A percentile compares a stretch with the other conserved stretches of the same genome.
Evolutionary conservation across 129 eudicot genomes (phyloP).

Genomic region (Arctium minus): DNA sequence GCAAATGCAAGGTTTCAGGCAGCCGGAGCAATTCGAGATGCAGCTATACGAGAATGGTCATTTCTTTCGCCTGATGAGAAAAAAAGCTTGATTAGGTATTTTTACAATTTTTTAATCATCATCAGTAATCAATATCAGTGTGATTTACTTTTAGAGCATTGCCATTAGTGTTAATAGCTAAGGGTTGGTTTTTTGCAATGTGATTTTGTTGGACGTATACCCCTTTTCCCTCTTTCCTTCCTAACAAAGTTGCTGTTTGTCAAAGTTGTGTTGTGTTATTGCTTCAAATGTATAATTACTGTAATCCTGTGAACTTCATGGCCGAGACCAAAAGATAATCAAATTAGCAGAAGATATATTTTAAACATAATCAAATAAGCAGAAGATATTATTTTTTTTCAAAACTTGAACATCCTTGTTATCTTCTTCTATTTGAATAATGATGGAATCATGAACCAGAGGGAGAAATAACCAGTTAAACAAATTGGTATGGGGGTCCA

Average conservation of each 20-base stretch:
- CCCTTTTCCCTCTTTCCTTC: neutral
- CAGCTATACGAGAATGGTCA: constrained; percentile 91
- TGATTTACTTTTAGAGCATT: neutral
- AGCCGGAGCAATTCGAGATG: constrained; percentile 83
- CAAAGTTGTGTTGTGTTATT: neutral
- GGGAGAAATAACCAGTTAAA: neutral
- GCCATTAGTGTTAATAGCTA: neutral
- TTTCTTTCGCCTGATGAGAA: constrained; percentile 64
- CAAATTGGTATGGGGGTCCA: neutral
- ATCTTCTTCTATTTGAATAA: neutral
- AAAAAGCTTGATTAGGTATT: constrained; percentile 78
- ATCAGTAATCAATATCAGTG: neutral
- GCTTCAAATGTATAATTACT: neutral
- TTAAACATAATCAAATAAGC: neutral
- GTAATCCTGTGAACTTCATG: neutral
- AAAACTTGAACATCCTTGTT: neutral
- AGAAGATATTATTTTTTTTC: neutral
- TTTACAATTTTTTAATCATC: constrained; percentile 15
- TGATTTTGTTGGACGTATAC: neutral
- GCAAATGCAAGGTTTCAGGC: constrained; percentile 97
- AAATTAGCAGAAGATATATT: neutral
- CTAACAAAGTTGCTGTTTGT: neutral
- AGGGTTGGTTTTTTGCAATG: neutral
- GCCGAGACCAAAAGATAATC: neutral
- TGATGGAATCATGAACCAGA: neutral